phyloP scores from a whole-genome alignment of 2,329 filamentous ascomycete species.

The Pseudodiploospora longispora region DNA sequence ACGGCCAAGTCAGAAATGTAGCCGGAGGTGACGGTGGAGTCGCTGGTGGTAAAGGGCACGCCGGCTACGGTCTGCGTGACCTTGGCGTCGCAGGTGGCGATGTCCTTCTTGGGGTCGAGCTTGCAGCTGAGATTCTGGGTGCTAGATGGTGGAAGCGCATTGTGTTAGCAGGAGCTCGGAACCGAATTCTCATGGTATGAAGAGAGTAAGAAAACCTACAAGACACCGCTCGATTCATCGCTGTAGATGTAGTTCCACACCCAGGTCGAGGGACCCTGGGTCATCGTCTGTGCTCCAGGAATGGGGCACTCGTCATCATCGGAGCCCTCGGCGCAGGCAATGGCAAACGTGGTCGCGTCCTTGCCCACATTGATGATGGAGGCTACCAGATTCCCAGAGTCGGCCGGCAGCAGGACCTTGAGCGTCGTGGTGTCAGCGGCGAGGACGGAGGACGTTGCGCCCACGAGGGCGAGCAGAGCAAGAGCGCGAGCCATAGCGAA shows the following conservation, averaged over 20 bases:
- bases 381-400: conserved; percentile 6
- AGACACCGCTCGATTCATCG: too few relatives aligned
- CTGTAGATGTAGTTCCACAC: neutral
- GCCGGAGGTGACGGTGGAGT: conserved; percentile 7
- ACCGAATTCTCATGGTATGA: too few relatives aligned
- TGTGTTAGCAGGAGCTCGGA: neutral
- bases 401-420: conserved; percentile 17
- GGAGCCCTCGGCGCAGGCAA: conserved; percentile 16
- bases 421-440: conserved; percentile 9
- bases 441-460: conserved; percentile 9
- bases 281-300: conserved; percentile 12
- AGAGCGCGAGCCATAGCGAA: conserved; percentile 13
- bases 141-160: conserved; percentile 10
- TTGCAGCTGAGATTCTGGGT: conserved; percentile 15
- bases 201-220: too few relatives aligned
- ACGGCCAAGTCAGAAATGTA: conserved; percentile 16
- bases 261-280: conserved; percentile 21
- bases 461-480: conserved; percentile 16
- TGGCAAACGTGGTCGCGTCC: conserved; percentile 21
- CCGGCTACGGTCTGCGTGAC: neutral
- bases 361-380: conserved; percentile 22
- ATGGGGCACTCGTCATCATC: neutral
- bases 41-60: neutral
- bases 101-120: conserved; percentile 16
- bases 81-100: conserved; percentile 15